Percentiles rank a stretch among this genome's conserved stretches.
Conservation (phyloP, 2,329 filamentous ascomycete species). For the Hortaea werneckii region DNA sequence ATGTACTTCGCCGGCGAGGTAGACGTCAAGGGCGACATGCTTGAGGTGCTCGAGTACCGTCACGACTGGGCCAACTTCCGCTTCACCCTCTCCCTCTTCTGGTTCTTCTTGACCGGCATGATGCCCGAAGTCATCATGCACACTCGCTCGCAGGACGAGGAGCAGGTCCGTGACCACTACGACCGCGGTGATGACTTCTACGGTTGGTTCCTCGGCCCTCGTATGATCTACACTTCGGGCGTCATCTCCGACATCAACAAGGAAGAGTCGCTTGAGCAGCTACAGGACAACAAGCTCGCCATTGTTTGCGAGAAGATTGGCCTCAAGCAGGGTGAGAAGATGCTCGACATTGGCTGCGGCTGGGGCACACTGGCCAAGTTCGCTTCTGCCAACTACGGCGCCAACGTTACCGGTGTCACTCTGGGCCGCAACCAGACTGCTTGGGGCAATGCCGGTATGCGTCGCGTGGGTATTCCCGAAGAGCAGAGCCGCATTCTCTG, state of each 20-base stretch:
- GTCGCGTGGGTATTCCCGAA: slow-evolving; percentile 70
- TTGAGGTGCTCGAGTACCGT: slow-evolving; percentile 84
- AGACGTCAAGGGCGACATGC: slow-evolving; percentile 85
- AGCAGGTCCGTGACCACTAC: slow-evolving; percentile 96
- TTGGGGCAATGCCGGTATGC: slow-evolving; percentile 87
- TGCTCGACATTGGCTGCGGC: slow-evolving; percentile 94
- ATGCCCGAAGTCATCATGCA: slow-evolving; percentile 88
- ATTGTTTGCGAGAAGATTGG: slow-evolving; percentile 94
- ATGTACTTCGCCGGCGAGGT: slow-evolving; percentile 96
- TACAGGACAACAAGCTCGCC: slow-evolving; percentile 95
- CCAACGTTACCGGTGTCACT: slow-evolving; percentile 77
- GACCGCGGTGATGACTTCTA: slow-evolving; percentile 98
- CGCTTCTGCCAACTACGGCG: slow-evolving; percentile 84
- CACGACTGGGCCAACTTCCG: slow-evolving; percentile 96
- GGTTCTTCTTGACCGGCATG: slow-evolving; percentile 79
- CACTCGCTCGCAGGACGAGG: slow-evolving; percentile 87
- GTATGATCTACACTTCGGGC: slow-evolving; percentile 98
- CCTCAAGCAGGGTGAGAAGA: slow-evolving; percentile 65
- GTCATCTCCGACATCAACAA: slow-evolving; percentile 78
- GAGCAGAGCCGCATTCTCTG: slow-evolving; percentile 86
- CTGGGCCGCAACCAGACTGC: slow-evolving; percentile 93
- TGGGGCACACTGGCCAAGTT: slow-evolving; percentile 96
- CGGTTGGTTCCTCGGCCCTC: slow-evolving; percentile 93
- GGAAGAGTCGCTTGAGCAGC: slow-evolving; percentile 86
- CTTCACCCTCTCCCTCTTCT: slow-evolving; percentile 77